Base-by-base conservation (phyloP, 1,284 basidiomycete genomes). In the Fistulina hepatica region DNA sequence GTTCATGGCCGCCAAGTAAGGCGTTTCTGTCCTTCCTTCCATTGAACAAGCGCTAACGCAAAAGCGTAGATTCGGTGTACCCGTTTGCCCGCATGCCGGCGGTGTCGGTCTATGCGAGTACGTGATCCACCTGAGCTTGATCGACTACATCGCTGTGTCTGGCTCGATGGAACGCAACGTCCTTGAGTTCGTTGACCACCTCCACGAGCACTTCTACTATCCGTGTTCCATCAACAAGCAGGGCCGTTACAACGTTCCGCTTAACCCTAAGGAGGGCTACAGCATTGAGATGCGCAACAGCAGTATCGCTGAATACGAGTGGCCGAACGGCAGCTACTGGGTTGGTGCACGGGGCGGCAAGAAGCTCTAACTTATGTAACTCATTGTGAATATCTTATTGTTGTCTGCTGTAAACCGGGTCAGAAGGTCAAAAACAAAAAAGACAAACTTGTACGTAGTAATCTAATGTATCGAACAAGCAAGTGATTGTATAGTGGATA, bases 51-150 rank as follows among this genome's bases (percentile, higher is more conserved):
- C 28, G 17, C 21, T 44, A 19, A 36, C 10, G 19, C 15, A 27
- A n/a, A n/a, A n/a, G 22, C 36, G 6, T 47, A 83, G 79, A 54
- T 86, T 83, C 50, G 84, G 83, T 34, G 69, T 93, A 9, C 77
- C 83, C 1, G 90, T 97, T 6, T 94, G 90, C 56, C 92, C 92
- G 10, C 92, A 97, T 55, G 92, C 93, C 0, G 93, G 92, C 28
- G 92, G 92, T 48, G 92, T 97, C 26, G 93, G 93, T 4, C 68
- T 95, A 6, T 95, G 91, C 57, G 92, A 94, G 66, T 91, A 93
- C 57, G 85, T 89, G 20, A 85, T 91, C 48, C 85, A 91, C 56
- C 56, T 84, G 38, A 86, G 69, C 51, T 68, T 88, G 49, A 93
- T 95, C 56, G 92, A 97, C 63, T 95, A 93, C 58, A 88, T 95